Evolutionary conservation across 805 yeast species (phyloP), one percentile per base, ranked within the genome.

Genomic region (Blastobotrys peoriensis): DNA sequence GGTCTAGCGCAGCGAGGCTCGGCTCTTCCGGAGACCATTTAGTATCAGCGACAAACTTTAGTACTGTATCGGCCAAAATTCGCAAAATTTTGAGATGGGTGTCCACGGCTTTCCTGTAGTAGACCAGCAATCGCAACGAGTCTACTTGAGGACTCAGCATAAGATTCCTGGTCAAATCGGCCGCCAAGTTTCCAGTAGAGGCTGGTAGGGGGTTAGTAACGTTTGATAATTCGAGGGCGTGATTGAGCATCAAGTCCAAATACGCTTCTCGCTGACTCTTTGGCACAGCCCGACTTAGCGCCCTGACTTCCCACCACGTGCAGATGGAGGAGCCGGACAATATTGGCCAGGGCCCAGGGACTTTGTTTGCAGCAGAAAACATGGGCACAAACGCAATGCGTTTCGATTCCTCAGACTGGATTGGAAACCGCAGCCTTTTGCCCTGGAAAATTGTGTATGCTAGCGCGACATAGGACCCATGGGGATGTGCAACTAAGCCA

Each of bases 381-480:
- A 25, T 20, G 1, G 53, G 51, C 3, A 50, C 9, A 36, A 54
- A 53, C 8, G 49, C 46, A 4, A 54, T 25, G 17, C 57, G 30
- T 18, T 42, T 41, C 3, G 43, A 36, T 34, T 41, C 48, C 40
- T 50, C 51, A 2, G 58, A 54, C 10, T 30, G 20, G 5, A 54
- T 45, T 2, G 58, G 57, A 41, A 46, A 54, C 23, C 57, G 41
- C 28, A 53, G 42, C 36, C 34, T 40, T 3, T 47, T 41, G n/a
- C 36, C 48, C 6, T 50, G 54, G 20, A 22, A 33, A 3, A 51
- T 10, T 2, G 49, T 40, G 36, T 54, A 53, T 6, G 46, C 45
- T 5, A 54, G 15, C 2, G 50, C 53, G 38, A 42, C 34, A 27
- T 49, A 53, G 6, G 45, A 36, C 4, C 52, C 55, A 28, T 46